Percentiles rank a stretch among this genome's conserved stretches.
Evolutionary conservation across 2,329 filamentous ascomycete genomes (phyloP).

Genomic region (Neonectria ditissima): DNA sequence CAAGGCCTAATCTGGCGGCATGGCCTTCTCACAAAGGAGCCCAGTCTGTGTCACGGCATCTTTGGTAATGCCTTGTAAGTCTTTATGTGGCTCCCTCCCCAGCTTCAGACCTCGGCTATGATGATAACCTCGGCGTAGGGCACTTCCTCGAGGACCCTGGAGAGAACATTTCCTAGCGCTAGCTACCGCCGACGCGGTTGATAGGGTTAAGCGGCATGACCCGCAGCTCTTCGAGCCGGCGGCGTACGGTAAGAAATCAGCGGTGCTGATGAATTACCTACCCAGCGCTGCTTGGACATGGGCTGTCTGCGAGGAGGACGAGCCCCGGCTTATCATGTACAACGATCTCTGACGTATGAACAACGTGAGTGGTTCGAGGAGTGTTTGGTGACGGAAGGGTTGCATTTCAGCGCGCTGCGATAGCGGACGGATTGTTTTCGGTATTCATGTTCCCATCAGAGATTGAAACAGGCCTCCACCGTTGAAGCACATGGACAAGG

Average conservation of each 20-base stretch:
- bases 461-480: constrained; percentile 18
- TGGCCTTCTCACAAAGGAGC: constrained; percentile 72
- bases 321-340: constrained; percentile 52
- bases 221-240: constrained; percentile 52
- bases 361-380: constrained; percentile 22
- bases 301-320: constrained; percentile 49
- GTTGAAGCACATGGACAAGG: constrained; percentile 28
- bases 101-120: constrained; percentile 30
- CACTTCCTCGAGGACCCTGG: constrained; percentile 48
- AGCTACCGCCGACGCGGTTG: constrained; percentile 67
- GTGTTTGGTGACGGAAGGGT: neutral
- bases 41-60: constrained; percentile 74
- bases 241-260: constrained; percentile 49
- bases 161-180: constrained; percentile 69
- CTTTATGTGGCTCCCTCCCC: constrained; percentile 7
- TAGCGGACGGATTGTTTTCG: constrained; percentile 28
- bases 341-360: constrained; percentile 48
- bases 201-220: constrained; percentile 52
- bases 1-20: constrained; percentile 66
- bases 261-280: constrained; percentile 51
- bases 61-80: constrained; percentile 72
- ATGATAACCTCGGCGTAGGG: constrained; percentile 42
- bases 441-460: constrained; percentile 14
- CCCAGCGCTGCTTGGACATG: constrained; percentile 55
- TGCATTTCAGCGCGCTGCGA: constrained; percentile 10